A percentile compares a stretch with the other conserved stretches of the same genome.
Evolutionary conservation across 768 basidiomycete genomes (phyloP).

Genomic region (Clitopilus passeckerianus): DNA sequence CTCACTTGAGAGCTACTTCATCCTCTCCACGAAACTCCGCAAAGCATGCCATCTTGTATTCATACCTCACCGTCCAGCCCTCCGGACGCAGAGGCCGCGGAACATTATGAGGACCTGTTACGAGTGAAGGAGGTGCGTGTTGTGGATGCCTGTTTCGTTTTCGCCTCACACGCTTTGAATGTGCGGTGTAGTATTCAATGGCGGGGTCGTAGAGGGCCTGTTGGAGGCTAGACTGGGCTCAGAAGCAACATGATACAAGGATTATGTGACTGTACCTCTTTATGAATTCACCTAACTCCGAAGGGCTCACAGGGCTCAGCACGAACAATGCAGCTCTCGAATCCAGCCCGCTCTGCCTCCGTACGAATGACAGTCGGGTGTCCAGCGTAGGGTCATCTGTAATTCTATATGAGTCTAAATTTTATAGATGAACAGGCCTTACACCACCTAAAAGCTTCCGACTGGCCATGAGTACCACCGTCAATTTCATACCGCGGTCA

Average conservation of each 20-base stretch:
- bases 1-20: conserved; percentile 85
- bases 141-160: conserved; percentile 85
- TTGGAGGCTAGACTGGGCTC: conserved; percentile 55
- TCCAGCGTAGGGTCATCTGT: conserved; percentile 86
- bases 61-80: conserved; percentile 95
- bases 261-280: conserved; percentile 47
- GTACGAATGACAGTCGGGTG: conserved; percentile 76
- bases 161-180: conserved; percentile 86
- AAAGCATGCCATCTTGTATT: conserved; percentile 96
- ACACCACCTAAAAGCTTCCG: conserved; percentile 76
- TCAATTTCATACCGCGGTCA: conserved; percentile 90
- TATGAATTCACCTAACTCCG: conserved; percentile 87
- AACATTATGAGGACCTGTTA: conserved; percentile 40
- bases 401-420: neutral
- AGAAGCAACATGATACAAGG: neutral
- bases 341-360: conserved; percentile 85
- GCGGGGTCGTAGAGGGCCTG: conserved; percentile 87
- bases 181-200: conserved; percentile 88
- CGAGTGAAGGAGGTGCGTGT: conserved; percentile 43
- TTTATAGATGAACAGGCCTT: neutral
- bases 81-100: conserved; percentile 68
- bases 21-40: conserved; percentile 93
- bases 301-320: conserved; percentile 83
- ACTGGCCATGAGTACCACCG: conserved; percentile 90
- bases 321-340: conserved; percentile 92